These are phyloP conservation scores for Teratosphaeria gauchensis DNA, from an alignment of 2,329 filamentous ascomycete species.

Conservation along the genomic window DNA sequence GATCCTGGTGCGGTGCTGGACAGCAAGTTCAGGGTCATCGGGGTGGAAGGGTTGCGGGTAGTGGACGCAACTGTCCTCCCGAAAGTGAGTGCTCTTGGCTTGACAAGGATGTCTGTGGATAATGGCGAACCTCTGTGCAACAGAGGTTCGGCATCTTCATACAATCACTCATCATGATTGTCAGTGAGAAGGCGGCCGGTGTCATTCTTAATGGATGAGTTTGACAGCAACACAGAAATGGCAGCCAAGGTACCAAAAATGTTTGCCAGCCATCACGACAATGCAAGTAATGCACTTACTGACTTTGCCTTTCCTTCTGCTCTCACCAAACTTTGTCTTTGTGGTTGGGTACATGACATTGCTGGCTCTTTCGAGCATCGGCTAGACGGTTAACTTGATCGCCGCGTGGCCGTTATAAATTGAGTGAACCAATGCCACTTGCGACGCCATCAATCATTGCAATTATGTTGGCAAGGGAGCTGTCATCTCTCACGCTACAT, in stretches of 20 bases:
- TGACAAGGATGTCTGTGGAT: neutral
- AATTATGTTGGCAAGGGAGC: neutral
- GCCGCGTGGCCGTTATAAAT: too few species aligned
- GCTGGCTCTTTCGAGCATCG: too few species aligned
- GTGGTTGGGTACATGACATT: too few species aligned
- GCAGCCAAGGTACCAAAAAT: neutral
- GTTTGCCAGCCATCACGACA: neutral
- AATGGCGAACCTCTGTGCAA: neutral
- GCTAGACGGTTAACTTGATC: too few species aligned
- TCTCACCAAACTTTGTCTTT: too few species aligned
- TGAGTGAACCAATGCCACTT: too few species aligned
- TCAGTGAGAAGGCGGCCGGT: conserved; percentile 53
- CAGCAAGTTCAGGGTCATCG: neutral
- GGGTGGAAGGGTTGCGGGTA: conserved; percentile 1
- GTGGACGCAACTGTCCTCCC: conserved; percentile 32
- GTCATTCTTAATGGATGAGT: conserved; percentile 31
- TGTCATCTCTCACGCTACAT: neutral
- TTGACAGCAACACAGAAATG: neutral
- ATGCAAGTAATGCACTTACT: neutral
- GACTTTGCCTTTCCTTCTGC: neutral
- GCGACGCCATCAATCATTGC: neutral
- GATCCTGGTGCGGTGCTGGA: conserved; percentile 1
- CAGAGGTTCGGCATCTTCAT: conserved; percentile 45
- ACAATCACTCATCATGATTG: conserved; percentile 45
- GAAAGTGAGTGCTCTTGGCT: conserved; percentile 9